Conservation (phyloP, 257 asterid species). For the Solanum lycopersicoides region DNA sequence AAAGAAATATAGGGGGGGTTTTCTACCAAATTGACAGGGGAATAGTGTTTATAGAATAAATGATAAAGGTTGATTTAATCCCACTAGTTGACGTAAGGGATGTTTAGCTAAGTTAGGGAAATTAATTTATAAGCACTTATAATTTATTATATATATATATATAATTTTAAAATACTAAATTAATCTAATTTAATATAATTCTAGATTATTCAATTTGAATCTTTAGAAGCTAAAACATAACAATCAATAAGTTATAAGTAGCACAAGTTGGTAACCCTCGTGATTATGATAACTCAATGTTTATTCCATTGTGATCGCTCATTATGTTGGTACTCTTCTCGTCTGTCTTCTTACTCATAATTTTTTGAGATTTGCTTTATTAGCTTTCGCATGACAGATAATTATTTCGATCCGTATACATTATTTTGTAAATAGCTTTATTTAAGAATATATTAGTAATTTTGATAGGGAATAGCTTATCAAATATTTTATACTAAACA, state of each 20-base stretch:
- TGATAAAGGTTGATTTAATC: background rate
- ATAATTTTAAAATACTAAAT: background rate
- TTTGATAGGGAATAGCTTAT: background rate
- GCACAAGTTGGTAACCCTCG: background rate
- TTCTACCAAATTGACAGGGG: background rate
- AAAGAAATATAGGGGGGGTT: background rate
- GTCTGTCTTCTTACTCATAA: too few species aligned
- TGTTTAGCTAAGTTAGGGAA: background rate
- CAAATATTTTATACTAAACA: background rate
- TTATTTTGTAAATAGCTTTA: background rate
- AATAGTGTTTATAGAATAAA: background rate
- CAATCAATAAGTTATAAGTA: background rate
- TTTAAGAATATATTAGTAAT: background rate
- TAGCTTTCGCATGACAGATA: too few species aligned
- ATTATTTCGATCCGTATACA: background rate
- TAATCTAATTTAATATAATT: background rate
- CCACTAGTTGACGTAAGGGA: background rate
- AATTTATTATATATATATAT: background rate
- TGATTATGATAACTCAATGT: background rate
- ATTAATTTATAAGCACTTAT: background rate
- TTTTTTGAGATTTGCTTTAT: too few species aligned
- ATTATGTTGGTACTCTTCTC: background rate
- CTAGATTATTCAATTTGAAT: background rate
- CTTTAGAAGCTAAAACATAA: background rate
- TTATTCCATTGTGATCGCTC: background rate